Evolutionary conservation across 2,329 filamentous ascomycete genomes (phyloP).

Genomic region (Rachicladosporium sp.): DNA sequence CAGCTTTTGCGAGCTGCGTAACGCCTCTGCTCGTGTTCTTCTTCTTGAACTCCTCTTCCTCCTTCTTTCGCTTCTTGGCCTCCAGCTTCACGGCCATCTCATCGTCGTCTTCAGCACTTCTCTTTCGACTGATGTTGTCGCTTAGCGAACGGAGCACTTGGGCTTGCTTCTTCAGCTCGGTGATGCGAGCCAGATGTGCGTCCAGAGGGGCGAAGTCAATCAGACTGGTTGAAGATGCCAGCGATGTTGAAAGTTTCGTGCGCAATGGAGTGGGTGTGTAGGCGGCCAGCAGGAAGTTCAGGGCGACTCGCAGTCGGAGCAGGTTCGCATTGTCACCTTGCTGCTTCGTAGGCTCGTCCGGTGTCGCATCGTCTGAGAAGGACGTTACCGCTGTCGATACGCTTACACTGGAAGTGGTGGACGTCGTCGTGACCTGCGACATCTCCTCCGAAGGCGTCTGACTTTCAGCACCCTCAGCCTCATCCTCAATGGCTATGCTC

Average conservation of each 20-base stretch:
- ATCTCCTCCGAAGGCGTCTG: slow-evolving; percentile 6
- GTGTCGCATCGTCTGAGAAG: slow-evolving; percentile 19
- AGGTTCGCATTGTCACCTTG: slow-evolving; percentile 39
- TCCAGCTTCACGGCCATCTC: slow-evolving; percentile 45
- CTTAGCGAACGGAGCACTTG: slow-evolving; percentile 52
- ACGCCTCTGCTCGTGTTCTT: slow-evolving; percentile 69
- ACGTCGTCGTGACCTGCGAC: slow-evolving; percentile 16
- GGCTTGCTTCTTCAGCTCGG: slow-evolving; percentile 60
- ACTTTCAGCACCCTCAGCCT: slow-evolving; percentile 9
- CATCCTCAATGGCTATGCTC: slow-evolving; percentile 17
- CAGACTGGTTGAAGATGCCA: slow-evolving; percentile 24
- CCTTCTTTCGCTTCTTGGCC: slow-evolving; percentile 73
- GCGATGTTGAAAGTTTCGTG: slow-evolving; percentile 29
- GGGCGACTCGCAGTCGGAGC: slow-evolving; percentile 51
- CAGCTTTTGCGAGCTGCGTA: slow-evolving; percentile 74
- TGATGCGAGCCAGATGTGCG: slow-evolving; percentile 55
- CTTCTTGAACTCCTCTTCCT: slow-evolving; percentile 79
- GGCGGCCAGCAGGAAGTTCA: slow-evolving; percentile 50
- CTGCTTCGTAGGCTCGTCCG: background rate
- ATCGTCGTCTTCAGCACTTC: slow-evolving; percentile 49
- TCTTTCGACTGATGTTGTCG: slow-evolving; percentile 58
- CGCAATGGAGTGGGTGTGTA: slow-evolving; percentile 44
- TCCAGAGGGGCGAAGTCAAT: slow-evolving; percentile 61
- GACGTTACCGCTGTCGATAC: slow-evolving; percentile 16
- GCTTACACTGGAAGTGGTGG: slow-evolving; percentile 11